Base-by-base conservation (phyloP, 2,329 filamentous ascomycete genomes). In the Talaromyces sp. region DNA sequence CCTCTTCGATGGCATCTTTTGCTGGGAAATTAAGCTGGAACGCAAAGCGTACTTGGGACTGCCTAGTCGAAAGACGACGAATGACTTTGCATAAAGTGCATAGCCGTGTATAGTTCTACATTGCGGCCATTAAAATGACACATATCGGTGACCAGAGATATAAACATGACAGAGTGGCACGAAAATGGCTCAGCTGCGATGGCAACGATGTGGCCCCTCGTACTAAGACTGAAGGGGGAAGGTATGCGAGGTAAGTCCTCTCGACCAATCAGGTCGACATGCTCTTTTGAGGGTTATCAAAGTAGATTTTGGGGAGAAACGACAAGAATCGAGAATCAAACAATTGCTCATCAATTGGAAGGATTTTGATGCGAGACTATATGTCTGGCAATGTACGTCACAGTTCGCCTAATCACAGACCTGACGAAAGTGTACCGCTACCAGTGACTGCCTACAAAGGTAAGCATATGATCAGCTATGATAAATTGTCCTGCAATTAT, bases 1-100 rank as follows among this genome's bases (percentile, higher is more conserved):
- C 3, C 45, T 57, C 50, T 45, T 41, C 11, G 62, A 64, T 1
- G 62, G 62, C 62, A 64, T 64, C 27, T 19, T 25, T 39, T 31
- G 27, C 27, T 41, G 56, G 1, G 1, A 25, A 37, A 11, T 4
- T 1, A 31, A 17, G n/a, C n/a, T n/a, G 17, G 19, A 19, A 31
- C 6, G 27, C 17, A 13, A 19, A 39, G 9, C 10, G 17, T 57
- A 0, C 33, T 47, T 47, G 3, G n/a, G 37, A 43, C 17, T 17
- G 5, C 5, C 4, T 35, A 15, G 31, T 35, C 50, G 10, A 6
- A 35, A 37, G 10, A n/a, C 50, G 10, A 11, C 15, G 8, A 10
- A 35, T 19, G 4, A 19, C 33, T 31, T 15, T 3, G 15, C 11
- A 5, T 54, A 11, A 2, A 11, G 10, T 19, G 10, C 2, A 17